A percentile compares a stretch with the other conserved stretches of the same genome.
These are phyloP conservation scores for Fraxinus americana DNA, from an alignment of 257 asterid species.

Conservation along the genomic window DNA sequence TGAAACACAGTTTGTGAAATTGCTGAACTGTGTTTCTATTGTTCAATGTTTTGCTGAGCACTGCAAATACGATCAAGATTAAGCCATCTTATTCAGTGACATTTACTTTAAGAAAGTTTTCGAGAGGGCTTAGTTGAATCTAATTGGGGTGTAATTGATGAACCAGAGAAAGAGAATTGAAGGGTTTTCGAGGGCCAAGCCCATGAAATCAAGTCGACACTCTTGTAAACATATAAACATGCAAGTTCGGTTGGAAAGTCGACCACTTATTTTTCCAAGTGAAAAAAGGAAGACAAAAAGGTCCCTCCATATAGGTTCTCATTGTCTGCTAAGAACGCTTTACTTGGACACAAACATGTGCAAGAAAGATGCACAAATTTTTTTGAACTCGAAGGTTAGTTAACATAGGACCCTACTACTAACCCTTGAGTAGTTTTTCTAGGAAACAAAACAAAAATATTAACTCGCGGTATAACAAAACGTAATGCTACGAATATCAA, in stretches of 20 bases:
- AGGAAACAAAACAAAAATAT: neutral
- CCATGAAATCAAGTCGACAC: too few species aligned
- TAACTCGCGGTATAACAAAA: neutral
- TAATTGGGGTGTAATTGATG: neutral
- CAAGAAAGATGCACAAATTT: constrained; percentile 6
- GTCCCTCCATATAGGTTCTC: neutral
- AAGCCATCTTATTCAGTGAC: too few species aligned
- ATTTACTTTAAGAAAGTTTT: too few species aligned
- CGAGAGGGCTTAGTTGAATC: too few species aligned
- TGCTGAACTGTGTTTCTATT: too few species aligned
- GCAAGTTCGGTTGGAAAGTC: too few species aligned
- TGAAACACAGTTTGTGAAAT: neutral
- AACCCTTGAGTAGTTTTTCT: neutral
- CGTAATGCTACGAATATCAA: neutral
- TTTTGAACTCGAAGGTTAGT: neutral
- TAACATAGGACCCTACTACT: neutral
- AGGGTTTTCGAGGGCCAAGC: neutral
- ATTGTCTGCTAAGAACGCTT: neutral
- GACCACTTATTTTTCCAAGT: neutral
- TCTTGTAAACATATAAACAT: neutral
- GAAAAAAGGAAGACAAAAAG: neutral
- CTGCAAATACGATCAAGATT: too few species aligned
- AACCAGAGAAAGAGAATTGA: neutral
- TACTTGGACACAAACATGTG: constrained; percentile 2
- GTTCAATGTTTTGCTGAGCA: too few species aligned